Evolutionary conservation across 2,329 filamentous ascomycete species (phyloP).

Genomic region (Lecanicillium sp.): DNA sequence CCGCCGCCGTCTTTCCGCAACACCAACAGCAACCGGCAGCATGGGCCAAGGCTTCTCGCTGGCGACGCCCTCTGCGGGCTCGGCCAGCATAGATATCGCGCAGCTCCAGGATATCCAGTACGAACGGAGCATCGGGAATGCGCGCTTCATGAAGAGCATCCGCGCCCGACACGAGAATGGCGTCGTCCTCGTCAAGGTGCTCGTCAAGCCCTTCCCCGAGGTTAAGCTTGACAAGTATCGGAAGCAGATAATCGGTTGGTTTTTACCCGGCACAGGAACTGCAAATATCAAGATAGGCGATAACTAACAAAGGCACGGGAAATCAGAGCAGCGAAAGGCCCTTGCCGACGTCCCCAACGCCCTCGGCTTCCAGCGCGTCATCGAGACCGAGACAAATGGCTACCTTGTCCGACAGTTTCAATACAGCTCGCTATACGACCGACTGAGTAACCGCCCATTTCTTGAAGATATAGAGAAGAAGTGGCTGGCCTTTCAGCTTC

Average conservation of each 20-base stretch:
- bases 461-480: constrained; percentile 98
- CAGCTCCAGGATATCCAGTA: constrained; percentile 87
- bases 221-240: constrained; percentile 77
- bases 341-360: constrained; percentile 85
- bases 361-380: constrained; percentile 78
- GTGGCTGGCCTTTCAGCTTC: constrained; percentile 92
- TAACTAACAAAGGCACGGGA: background rate
- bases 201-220: constrained; percentile 82
- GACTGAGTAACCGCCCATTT: constrained; percentile 91
- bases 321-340: constrained; percentile 68
- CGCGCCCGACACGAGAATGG: constrained; percentile 85
- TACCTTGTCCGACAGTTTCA: constrained; percentile 93
- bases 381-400: constrained; percentile 86
- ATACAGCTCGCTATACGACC: constrained; percentile 94
- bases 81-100: constrained; percentile 86
- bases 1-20: background rate
- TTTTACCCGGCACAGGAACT: background rate
- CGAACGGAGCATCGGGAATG: constrained; percentile 85
- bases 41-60: constrained; percentile 98
- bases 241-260: constrained; percentile 61
- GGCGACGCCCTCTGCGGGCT: constrained; percentile 82
- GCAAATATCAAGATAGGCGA: too few species aligned
- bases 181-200: constrained; percentile 86
- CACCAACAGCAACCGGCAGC: constrained; percentile 6
- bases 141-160: constrained; percentile 94